Base-by-base conservation (phyloP, 768 basidiomycete genomes). In the Rhizopogon vulgaris region DNA sequence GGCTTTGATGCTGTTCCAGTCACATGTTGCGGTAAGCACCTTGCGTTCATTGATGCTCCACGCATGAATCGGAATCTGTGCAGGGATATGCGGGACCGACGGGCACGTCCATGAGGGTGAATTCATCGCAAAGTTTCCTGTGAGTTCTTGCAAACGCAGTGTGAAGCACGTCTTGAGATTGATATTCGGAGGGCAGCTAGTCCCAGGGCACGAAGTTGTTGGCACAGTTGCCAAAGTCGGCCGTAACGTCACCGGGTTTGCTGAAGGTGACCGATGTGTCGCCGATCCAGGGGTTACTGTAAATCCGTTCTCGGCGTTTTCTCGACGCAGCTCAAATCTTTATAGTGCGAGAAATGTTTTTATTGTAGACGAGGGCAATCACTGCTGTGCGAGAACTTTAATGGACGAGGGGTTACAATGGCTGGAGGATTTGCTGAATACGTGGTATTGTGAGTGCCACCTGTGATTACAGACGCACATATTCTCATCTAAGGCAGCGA, bases 101-200 rank as follows among this genome's bases (percentile, higher is more conserved):
- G 79, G 71, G n/a, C 82, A 83, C 54, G 81, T 83, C 55, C 79
- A 82, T 62, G 73, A 83, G 25, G 78, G 77, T 56, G 83, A 84
- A 66, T 84, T 84, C 64, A 84, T 83, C 56, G 73, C 80, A 58
- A 77, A 75, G 60, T 85, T 83, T 62, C 83, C 83, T 37, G 75
- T 45, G 28, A 45, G 42, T 30, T 6, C 30, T 30, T 11, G 28
- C 42, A 28, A 12, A 18, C 18, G 4, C 17, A 14, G 25, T 18
- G 7, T 14, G 2, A 18, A 68, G 56, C 10, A 62, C 53, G 6
- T 34, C 49, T 27, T 24, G 10, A 28, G 27, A 45, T 6, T 45
- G 17, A 45, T 18, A 0, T 14, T 30, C 17, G 11, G 42, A 30
- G 12, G 6, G 12, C 17, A 45, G 42, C 6, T 45, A 5, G 18